Conservation (phyloP, 495 filamentous ascomycete species). For the Penicillium odoratum region DNA sequence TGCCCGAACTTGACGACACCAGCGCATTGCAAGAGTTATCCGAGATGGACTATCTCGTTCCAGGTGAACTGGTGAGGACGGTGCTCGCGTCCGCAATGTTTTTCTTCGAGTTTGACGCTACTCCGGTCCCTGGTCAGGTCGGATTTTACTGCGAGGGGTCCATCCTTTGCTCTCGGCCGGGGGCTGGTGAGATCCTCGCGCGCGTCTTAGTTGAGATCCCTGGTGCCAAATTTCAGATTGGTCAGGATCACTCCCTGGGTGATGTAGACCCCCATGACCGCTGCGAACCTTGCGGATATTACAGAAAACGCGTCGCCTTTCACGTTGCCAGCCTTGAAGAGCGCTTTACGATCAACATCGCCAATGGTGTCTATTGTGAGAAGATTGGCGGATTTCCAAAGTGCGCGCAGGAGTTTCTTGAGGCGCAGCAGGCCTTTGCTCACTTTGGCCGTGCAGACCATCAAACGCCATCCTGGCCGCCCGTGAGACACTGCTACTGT, state of each 20-base stretch:
- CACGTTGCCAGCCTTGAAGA: slow-evolving; percentile 9
- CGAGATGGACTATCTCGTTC: background rate
- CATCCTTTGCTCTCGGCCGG: slow-evolving; percentile 11
- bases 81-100: slow-evolving; percentile 13
- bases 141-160: slow-evolving; percentile 14
- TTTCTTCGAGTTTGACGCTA: slow-evolving; percentile 23
- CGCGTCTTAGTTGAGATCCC: background rate
- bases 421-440: slow-evolving; percentile 7
- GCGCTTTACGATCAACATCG: slow-evolving; percentile 2
- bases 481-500: background rate
- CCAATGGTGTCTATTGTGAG: background rate
- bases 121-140: slow-evolving; percentile 6
- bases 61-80: background rate
- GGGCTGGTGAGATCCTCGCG: background rate
- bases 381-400: slow-evolving; percentile 16
- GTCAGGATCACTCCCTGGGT: slow-evolving; percentile 3
- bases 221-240: slow-evolving; percentile 2
- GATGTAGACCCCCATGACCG: slow-evolving; percentile 7
- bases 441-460: slow-evolving; percentile 15
- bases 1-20: slow-evolving; percentile 1
- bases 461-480: background rate
- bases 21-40: background rate
- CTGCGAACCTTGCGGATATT: slow-evolving; percentile 13
- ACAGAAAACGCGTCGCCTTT: slow-evolving; percentile 10
- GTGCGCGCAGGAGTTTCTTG: slow-evolving; percentile 5